These are phyloP conservation scores for Paramecium primaurelia DNA, from an alignment of 73 alveolate species.

Conservation along the genomic window DNA sequence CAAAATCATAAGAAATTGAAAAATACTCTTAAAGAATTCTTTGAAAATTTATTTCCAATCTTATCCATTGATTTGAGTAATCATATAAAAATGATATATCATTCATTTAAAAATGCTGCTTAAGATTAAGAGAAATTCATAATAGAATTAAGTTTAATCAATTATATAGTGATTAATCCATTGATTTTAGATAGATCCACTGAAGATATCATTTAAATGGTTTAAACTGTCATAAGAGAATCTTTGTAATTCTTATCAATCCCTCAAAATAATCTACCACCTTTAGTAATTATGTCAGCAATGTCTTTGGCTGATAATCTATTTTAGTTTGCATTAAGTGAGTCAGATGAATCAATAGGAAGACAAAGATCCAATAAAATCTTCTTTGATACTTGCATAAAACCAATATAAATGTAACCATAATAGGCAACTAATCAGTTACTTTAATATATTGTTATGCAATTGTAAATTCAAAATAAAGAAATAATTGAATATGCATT, in stretches of 20 bases:
- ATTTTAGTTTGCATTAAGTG: neutral
- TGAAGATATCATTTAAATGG: neutral
- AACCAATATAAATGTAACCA: neutral
- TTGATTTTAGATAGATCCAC: neutral
- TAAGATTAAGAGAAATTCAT: conserved; percentile 10
- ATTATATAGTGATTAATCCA: conserved; percentile 4
- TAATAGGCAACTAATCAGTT: neutral
- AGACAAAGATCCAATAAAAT: neutral
- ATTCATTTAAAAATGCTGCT: neutral
- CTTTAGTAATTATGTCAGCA: neutral
- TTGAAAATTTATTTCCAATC: conserved; percentile 8
- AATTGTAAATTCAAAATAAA: neutral
- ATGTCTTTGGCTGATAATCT: conserved; percentile 36
- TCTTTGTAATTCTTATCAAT: neutral
- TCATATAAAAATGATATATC: neutral
- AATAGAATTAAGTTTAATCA: neutral
- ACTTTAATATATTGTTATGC: neutral
- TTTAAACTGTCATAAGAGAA: neutral
- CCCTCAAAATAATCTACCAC: neutral
- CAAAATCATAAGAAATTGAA: conserved; percentile 6
- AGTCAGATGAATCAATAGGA: conserved; percentile 22
- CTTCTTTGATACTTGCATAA: neutral
- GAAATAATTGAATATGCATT: conserved; percentile 30
- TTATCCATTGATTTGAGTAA: neutral
- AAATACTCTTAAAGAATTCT: neutral